Percentiles rank a stretch among this genome's conserved stretches.
These are phyloP conservation scores for Flaveria linearis DNA, from an alignment of 129 eudicot genomes.

Conservation along the genomic window DNA sequence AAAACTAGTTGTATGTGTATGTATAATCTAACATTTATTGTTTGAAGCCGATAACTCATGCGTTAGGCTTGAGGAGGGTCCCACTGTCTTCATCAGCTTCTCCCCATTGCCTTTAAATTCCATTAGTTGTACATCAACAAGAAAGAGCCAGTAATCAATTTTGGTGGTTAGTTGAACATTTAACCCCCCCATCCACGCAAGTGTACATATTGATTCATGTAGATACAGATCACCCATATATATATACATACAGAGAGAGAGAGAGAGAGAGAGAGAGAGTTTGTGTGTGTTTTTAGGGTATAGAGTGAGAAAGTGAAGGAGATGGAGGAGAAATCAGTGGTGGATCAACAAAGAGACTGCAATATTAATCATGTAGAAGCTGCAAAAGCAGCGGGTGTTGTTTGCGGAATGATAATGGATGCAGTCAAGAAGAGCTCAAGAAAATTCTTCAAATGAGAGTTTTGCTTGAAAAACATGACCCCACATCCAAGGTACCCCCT, in stretches of 20 bases:
- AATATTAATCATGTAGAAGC: slow-evolving; percentile 3
- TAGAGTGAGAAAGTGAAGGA: slow-evolving; percentile 2
- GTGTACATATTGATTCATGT: neutral
- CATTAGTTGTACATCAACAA: neutral
- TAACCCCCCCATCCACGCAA: neutral
- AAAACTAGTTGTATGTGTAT: neutral
- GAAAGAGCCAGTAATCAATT: neutral
- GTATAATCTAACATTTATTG: neutral
- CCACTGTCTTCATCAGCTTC: slow-evolving; percentile 15
- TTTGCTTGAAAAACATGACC: slow-evolving; percentile 59
- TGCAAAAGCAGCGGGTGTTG: slow-evolving; percentile 15
- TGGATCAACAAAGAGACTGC: slow-evolving; percentile 36
- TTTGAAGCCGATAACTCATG: slow-evolving; percentile 22
- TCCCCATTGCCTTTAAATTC: slow-evolving; percentile 4
- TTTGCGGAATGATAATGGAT: slow-evolving; percentile 14
- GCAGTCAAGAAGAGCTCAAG: slow-evolving; percentile 38
- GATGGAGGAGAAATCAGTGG: slow-evolving; percentile 38
- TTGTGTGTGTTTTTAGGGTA: neutral
- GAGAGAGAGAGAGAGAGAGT: no score
- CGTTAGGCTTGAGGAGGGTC: neutral
- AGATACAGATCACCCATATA: neutral
- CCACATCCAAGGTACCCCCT: slow-evolving; percentile 59
- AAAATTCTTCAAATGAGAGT: slow-evolving; percentile 55
- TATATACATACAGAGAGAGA: neutral
- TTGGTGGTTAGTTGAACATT: slow-evolving; percentile 26